phyloP scores from a whole-genome alignment of 257 asterid genomes.

The Ehretia macrophylla region DNA sequence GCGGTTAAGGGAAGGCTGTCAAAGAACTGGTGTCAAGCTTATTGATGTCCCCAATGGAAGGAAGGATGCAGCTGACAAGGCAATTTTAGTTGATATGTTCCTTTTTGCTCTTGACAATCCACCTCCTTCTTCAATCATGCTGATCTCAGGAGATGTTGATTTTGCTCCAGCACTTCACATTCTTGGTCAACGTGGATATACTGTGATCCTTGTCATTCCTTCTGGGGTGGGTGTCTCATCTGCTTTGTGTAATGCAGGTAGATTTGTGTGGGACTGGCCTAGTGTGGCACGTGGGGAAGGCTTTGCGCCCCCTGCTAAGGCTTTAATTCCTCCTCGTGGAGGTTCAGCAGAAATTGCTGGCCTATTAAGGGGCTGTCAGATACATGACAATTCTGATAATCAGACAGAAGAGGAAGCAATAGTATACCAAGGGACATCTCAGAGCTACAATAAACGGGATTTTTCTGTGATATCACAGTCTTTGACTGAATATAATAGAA shows the following conservation, averaged over 20 bases:
- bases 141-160: conserved; percentile 96
- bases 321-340: conserved; percentile 29
- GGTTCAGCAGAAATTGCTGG: conserved; percentile 36
- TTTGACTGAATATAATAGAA: too few species aligned
- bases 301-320: conserved; percentile 56
- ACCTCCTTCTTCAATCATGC: conserved; percentile 87
- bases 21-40: conserved; percentile 89
- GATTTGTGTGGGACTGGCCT: conserved; percentile 93
- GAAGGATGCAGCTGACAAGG: conserved; percentile 96
- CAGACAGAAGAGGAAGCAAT: conserved; percentile 79
- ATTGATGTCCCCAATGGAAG: conserved; percentile 87
- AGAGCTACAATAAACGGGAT: conserved; percentile 32
- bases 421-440: conserved; percentile 54
- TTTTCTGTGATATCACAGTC: too few species aligned
- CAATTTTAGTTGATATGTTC: conserved; percentile 90
- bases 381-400: conserved; percentile 35
- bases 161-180: conserved; percentile 93
- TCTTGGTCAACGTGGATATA: conserved; percentile 93
- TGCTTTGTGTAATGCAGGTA: conserved; percentile 80
- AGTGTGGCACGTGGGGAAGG: conserved; percentile 90
- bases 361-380: conserved; percentile 34
- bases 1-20: conserved; percentile 90
- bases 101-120: conserved; percentile 91
- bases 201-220: conserved; percentile 76
- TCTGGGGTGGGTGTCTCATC: conserved; percentile 68